Percentiles rank a stretch among this genome's conserved stretches.
Evolutionary conservation across 768 basidiomycete genomes (phyloP).

Genomic region (Lactarius evosmus): DNA sequence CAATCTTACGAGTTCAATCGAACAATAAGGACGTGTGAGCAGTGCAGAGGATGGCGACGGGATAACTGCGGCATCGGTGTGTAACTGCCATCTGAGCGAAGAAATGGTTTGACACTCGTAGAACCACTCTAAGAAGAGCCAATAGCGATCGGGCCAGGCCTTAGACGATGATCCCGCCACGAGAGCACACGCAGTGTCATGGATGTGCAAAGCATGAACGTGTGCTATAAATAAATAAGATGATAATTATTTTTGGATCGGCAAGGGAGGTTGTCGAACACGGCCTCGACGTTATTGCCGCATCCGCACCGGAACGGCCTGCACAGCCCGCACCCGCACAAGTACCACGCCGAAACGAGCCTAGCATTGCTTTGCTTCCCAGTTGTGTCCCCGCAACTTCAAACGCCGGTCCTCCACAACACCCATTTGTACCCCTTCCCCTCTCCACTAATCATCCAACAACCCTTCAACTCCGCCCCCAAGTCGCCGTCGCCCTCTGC

Average conservation of each 20-base stretch:
- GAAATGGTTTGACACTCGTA: no score
- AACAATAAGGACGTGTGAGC: no score
- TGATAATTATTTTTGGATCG: conserved; percentile 8
- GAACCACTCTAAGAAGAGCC: no score
- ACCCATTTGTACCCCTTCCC: neutral
- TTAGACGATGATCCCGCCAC: neutral
- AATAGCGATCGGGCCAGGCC: neutral
- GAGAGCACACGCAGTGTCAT: no score
- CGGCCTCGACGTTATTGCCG: conserved; percentile 11
- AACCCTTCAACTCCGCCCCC: neutral
- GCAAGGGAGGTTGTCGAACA: conserved; percentile 17
- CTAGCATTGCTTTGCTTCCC: neutral
- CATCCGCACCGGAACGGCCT: conserved; percentile 11
- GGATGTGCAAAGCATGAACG: no score
- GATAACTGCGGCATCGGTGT: no score
- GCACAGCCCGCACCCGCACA: conserved; percentile 9
- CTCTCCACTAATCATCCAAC: conserved; percentile 15
- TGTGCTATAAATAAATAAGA: neutral
- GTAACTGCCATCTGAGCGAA: no score
- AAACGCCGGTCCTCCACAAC: conserved; percentile 7
- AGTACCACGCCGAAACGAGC: conserved; percentile 9
- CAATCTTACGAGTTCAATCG: no score
- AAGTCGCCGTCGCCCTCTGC: neutral
- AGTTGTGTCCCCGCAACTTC: conserved; percentile 6
- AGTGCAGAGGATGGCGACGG: no score